Conservation (phyloP, 2,329 filamentous ascomycete genomes). For the Penicillium sp. region DNA sequence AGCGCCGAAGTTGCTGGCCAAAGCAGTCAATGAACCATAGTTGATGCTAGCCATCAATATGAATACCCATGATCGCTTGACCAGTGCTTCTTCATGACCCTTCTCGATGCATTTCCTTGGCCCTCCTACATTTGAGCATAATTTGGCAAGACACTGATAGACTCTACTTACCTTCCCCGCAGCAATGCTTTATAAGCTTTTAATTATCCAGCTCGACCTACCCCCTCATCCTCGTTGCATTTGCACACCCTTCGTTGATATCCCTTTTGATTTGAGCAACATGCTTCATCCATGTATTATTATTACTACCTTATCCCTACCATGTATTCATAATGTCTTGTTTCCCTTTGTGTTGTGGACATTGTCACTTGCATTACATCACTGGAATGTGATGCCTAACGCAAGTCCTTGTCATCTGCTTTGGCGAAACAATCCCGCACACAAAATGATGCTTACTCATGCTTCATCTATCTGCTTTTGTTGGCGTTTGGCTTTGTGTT, state of each 20-base stretch:
- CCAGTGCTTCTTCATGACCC: constrained; percentile 14
- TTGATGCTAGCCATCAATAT: constrained; percentile 6
- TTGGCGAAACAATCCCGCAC: background rate
- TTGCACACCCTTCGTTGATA: constrained; percentile 7
- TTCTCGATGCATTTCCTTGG: background rate
- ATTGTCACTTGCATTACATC: background rate
- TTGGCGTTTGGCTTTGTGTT: background rate
- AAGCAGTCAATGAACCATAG: constrained; percentile 5
- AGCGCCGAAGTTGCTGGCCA: background rate
- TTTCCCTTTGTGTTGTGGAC: background rate
- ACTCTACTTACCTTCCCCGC: background rate
- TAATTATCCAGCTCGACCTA: constrained; percentile 5
- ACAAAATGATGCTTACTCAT: background rate
- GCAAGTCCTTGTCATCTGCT: background rate
- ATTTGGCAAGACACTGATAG: background rate
- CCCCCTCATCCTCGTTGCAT: background rate
- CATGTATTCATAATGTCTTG: constrained; percentile 21
- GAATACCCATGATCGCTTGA: constrained; percentile 12
- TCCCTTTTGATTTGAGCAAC: constrained; percentile 13
- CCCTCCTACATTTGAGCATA: background rate
- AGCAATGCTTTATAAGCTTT: background rate
- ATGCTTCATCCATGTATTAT: constrained; percentile 19
- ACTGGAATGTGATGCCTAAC: background rate
- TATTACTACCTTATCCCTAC: constrained; percentile 9
- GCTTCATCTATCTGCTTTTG: background rate